Evolutionary conservation across 208 protist species (phyloP), one percentile per base, ranked within the genome.

Genomic region (Porcisia deanei): DNA sequence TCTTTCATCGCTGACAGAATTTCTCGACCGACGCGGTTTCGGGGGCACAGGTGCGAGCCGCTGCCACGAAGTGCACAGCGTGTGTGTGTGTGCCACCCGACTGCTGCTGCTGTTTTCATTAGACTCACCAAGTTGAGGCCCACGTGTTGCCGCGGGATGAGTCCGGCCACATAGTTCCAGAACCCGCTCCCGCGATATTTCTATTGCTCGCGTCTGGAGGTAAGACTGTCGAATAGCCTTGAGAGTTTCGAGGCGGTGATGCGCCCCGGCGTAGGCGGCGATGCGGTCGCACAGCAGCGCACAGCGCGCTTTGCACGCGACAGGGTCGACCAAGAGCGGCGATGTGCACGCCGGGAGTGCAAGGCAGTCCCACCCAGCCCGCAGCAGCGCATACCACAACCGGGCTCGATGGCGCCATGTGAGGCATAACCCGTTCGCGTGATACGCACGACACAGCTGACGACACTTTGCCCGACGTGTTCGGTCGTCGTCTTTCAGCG

Each of bases 221-320:
- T 84, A 81, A 7, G 72, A 67, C 6, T 86, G 71, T 1, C 79
- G 81, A 7, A 89, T 64, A 3, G 74, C 79, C 68, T 83, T 65
- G 37, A 94, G 57, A 1, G 87, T 88, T 64, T 84, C 85, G 1
- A 91, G 69, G 7, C 79, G 79, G 60, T 88, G 76, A 6, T 75
- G 82, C 57, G 89, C 76, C 41, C 76, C 83, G 4, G 88, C 84
- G 80, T 90, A 94, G 6, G 83, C 82, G 37, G 81, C 88, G 9
- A 88, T 83, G 47, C 90, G 85, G 64, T 90, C 83, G 18, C 85
- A 92, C 53, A 94, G 72, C 71, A 90, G 87, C 55, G 90, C 84
- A 49, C 86, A 84, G n/a, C 88, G 75, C 65, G 85, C 76, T 37
- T 81, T 73, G 49, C 91, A 86, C n/a, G 83, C 71, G 1, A 58